phyloP scores from a whole-genome alignment of 179 eudicot genomes.

The Silene vulgaris region DNA sequence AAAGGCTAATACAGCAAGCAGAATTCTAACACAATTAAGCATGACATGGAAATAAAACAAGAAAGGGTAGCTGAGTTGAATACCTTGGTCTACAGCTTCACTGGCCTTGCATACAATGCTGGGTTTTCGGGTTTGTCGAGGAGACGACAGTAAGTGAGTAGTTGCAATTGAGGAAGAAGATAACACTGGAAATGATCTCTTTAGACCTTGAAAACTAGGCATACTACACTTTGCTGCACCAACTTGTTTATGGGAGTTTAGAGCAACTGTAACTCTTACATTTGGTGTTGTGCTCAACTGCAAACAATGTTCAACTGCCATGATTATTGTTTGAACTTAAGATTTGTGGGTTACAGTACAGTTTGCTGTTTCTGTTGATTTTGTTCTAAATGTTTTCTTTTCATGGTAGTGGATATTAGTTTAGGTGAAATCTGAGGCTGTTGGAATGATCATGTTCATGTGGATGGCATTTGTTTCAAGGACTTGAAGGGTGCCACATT shows the following conservation, averaged over 20 bases:
- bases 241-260: conserved; percentile 19
- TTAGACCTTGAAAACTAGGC: conserved; percentile 27
- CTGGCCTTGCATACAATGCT: conserved; percentile 31
- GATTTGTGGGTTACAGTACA: neutral
- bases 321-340: neutral
- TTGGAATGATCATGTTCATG: conserved; percentile 32
- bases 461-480: conserved; percentile 26
- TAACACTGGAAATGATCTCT: conserved; percentile 19
- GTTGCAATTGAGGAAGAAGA: conserved; percentile 21
- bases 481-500: conserved; percentile 20
- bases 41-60: too few species aligned
- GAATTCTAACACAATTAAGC: too few species aligned
- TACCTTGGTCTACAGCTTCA: conserved; percentile 32
- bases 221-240: conserved; percentile 22
- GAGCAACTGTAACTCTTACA: conserved; percentile 24
- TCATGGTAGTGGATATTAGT: conserved; percentile 23
- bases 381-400: neutral
- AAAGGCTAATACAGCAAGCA: too few species aligned
- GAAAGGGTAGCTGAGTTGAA: neutral
- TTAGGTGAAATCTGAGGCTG: conserved; percentile 24
- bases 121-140: conserved; percentile 16
- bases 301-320: conserved; percentile 30
- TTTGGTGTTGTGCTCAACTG: conserved; percentile 32
- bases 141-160: conserved; percentile 8
- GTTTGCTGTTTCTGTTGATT: neutral